phyloP scores from a whole-genome alignment of 2,329 filamentous ascomycete species.

The Nemania sp. region DNA sequence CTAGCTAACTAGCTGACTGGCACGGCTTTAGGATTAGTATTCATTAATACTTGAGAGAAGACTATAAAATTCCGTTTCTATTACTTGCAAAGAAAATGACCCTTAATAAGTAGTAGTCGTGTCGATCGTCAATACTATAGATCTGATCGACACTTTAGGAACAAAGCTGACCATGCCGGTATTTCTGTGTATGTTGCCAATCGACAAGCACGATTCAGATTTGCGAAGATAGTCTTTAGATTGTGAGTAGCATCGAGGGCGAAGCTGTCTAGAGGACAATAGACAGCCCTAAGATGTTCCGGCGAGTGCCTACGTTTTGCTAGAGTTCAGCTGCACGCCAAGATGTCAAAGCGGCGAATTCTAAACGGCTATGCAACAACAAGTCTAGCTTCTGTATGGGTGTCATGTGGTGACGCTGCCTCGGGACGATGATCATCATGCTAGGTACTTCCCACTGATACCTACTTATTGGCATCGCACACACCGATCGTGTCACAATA shows the following conservation, averaged over 20 bases:
- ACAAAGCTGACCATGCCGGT: background rate
- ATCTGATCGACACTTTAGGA: background rate
- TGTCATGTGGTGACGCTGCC: constrained; percentile 9
- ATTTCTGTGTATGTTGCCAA: background rate
- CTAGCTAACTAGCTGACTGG: background rate
- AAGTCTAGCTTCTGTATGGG: constrained; percentile 6
- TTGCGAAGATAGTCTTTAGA: too few species aligned
- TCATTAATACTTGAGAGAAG: background rate
- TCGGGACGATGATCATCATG: constrained; percentile 13
- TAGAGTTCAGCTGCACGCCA: constrained; percentile 16
- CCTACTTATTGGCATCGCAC: background rate
- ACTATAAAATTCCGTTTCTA: background rate
- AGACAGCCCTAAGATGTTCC: background rate
- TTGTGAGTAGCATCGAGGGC: too few species aligned
- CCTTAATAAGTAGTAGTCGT: background rate
- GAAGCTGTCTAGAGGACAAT: too few species aligned
- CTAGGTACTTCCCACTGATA: constrained; percentile 3
- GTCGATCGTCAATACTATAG: background rate
- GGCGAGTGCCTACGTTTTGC: background rate
- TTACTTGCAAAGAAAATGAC: too few species aligned
- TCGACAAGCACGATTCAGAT: too few species aligned
- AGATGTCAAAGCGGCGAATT: constrained; percentile 14
- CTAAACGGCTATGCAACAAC: constrained; percentile 4
- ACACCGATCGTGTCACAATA: background rate
- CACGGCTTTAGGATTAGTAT: background rate